phyloP scores from a whole-genome alignment of 108 stramenopile species.

The Stephanodiscus minutulus region DNA sequence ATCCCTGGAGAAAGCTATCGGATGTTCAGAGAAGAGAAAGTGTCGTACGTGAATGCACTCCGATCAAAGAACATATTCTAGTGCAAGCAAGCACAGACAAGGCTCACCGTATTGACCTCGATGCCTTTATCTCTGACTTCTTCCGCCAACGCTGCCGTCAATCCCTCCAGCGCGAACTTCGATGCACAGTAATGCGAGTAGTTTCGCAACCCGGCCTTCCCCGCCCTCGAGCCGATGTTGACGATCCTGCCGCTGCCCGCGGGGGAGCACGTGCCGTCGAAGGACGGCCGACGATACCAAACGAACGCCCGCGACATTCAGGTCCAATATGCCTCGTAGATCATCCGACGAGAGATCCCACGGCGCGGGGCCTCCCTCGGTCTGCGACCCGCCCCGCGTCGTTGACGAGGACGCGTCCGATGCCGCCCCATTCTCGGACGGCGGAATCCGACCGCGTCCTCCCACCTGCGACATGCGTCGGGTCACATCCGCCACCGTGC shows the following conservation, averaged over 20 bases:
- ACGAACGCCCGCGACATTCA: conserved; percentile 59
- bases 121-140: conserved; percentile 53
- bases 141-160: conserved; percentile 62
- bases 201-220: conserved; percentile 57
- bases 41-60: background rate
- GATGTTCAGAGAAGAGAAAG: background rate
- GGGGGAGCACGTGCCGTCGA: conserved; percentile 40
- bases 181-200: conserved; percentile 60
- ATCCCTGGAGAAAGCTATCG: conserved; percentile 55
- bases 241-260: conserved; percentile 48
- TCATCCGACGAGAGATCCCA: conserved; percentile 42
- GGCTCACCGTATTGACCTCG: conserved; percentile 47
- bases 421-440: conserved; percentile 51
- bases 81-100: background rate
- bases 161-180: conserved; percentile 69
- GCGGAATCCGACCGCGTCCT: conserved; percentile 48
- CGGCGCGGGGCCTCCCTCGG: conserved; percentile 44
- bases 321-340: conserved; percentile 39
- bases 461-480: conserved; percentile 46
- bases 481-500: conserved; percentile 56
- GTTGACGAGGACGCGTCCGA: conserved; percentile 69
- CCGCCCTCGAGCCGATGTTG: conserved; percentile 66
- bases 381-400: conserved; percentile 62
- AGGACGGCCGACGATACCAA: conserved; percentile 59
- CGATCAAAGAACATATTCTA: background rate